phyloP scores from a whole-genome alignment of 306 rosid genomes.

The Vigna angularis region DNA sequence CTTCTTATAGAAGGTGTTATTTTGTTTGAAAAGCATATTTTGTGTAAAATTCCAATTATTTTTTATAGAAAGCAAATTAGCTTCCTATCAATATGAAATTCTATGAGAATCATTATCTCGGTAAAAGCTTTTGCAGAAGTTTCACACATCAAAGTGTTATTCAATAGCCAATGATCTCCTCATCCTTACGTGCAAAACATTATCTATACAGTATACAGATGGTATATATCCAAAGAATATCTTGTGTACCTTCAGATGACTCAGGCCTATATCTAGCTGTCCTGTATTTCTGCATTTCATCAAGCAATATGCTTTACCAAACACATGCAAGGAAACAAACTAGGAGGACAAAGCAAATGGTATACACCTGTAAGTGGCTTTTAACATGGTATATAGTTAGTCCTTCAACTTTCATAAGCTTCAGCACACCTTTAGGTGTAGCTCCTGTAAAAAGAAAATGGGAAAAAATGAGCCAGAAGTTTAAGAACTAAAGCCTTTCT shows the following conservation, averaged over 20 bases:
- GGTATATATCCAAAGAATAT: slow-evolving; percentile 33
- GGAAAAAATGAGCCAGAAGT: slow-evolving; percentile 40
- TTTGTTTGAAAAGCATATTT: slow-evolving; percentile 34
- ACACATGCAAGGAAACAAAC: slow-evolving; percentile 43
- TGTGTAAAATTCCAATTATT: slow-evolving; percentile 10
- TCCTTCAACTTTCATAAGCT: slow-evolving; percentile 94
- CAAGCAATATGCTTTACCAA: slow-evolving; percentile 48
- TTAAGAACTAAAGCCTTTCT: slow-evolving; percentile 36
- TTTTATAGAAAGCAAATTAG: neutral
- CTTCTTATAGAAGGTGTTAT: slow-evolving; percentile 21
- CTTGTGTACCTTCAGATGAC: slow-evolving; percentile 81
- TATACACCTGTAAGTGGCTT: slow-evolving; percentile 93
- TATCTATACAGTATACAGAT: neutral
- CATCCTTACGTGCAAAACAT: slow-evolving; percentile 18
- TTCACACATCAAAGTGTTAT: slow-evolving; percentile 25
- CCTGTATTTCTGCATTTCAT: slow-evolving; percentile 93
- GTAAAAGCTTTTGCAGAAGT: slow-evolving; percentile 8
- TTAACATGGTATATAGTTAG: slow-evolving; percentile 98
- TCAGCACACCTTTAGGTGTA: slow-evolving; percentile 98
- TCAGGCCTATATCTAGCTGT: slow-evolving; percentile 99
- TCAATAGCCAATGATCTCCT: slow-evolving; percentile 25
- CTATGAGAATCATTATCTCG: slow-evolving; percentile 21
- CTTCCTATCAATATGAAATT: slow-evolving; percentile 36
- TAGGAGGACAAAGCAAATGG: slow-evolving; percentile 29
- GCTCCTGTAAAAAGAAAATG: slow-evolving; percentile 69